Percentiles rank a stretch among this genome's conserved stretches.
These are phyloP conservation scores for Chondrostereum purpureum DNA, from an alignment of 1,284 basidiomycete species.

Conservation along the genomic window DNA sequence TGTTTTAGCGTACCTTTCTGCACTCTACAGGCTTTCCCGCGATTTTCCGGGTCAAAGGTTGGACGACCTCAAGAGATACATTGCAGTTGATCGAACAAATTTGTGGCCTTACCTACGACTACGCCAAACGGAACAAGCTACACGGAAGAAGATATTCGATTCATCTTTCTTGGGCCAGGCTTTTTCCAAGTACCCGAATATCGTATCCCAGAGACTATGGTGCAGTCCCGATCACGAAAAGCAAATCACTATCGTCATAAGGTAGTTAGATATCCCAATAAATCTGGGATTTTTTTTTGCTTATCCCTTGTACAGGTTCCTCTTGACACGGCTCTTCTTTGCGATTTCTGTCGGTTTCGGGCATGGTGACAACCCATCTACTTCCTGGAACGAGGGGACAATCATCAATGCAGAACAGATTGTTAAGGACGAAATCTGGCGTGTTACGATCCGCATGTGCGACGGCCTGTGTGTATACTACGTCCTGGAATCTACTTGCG, in stretches of 20 bases:
- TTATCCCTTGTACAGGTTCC: constrained; percentile 37
- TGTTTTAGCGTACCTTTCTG: constrained; percentile 53
- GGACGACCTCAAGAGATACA: constrained; percentile 26
- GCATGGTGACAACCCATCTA: too few species aligned
- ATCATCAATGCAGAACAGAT: constrained; percentile 44
- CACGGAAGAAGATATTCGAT: constrained; percentile 32
- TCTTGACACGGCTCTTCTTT: constrained; percentile 58
- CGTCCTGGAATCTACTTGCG: constrained; percentile 63
- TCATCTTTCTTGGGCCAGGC: constrained; percentile 44
- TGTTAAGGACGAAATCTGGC: constrained; percentile 55
- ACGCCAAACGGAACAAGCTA: constrained; percentile 36
- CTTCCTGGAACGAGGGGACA: constrained; percentile 29
- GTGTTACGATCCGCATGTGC: constrained; percentile 30
- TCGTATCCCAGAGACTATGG: constrained; percentile 48
- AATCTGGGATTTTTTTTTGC: constrained; percentile 11
- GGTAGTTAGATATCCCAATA: too few species aligned
- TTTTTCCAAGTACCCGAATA: constrained; percentile 18
- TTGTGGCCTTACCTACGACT: constrained; percentile 62
- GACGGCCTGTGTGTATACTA: constrained; percentile 31
- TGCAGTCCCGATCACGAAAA: constrained; percentile 48
- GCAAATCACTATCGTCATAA: constrained; percentile 48
- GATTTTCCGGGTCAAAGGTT: constrained; percentile 45
- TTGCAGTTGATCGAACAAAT: constrained; percentile 44
- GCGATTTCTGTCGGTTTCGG: constrained; percentile 41
- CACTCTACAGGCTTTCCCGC: constrained; percentile 36